A percentile compares a stretch with the other conserved stretches of the same genome.
Conservation (phyloP, 2,329 filamentous ascomycete genomes). For the Aspergillus sp. region DNA sequence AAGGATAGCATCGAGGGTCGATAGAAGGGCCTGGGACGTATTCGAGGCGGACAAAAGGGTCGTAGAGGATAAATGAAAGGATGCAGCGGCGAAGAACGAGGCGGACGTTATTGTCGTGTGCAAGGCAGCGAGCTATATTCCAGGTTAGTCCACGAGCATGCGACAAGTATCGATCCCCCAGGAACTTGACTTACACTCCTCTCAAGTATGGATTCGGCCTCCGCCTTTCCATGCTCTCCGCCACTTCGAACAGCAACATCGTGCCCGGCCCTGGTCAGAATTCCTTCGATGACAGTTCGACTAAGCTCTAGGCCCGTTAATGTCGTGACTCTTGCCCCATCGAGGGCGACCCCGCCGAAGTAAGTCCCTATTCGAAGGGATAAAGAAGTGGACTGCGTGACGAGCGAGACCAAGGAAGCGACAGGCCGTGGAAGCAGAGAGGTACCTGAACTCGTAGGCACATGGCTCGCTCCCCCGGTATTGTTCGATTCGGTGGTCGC, state of each 20-base stretch:
- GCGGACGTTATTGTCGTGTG: slow-evolving; percentile 48
- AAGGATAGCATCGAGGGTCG: slow-evolving; percentile 47
- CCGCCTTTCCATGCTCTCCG: slow-evolving; percentile 45
- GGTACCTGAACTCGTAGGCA: slow-evolving; percentile 28
- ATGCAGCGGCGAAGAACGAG: slow-evolving; percentile 48
- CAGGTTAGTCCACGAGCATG: slow-evolving; percentile 9
- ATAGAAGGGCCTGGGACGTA: slow-evolving; percentile 46
- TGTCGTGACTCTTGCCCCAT: slow-evolving; percentile 45
- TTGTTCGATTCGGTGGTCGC: slow-evolving; percentile 4
- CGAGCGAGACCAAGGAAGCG: slow-evolving; percentile 45
- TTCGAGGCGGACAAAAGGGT: slow-evolving; percentile 44
- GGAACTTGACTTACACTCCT: slow-evolving; percentile 39
- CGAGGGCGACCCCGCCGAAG: slow-evolving; percentile 45
- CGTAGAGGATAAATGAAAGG: slow-evolving; percentile 47
- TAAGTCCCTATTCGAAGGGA: slow-evolving; percentile 45
- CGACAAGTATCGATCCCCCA: background rate
- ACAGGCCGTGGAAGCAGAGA: slow-evolving; percentile 46
- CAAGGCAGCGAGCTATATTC: slow-evolving; percentile 41
- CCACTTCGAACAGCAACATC: slow-evolving; percentile 48
- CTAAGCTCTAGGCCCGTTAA: slow-evolving; percentile 47
- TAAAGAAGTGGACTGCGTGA: slow-evolving; percentile 47
- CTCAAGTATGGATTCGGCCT: slow-evolving; percentile 48
- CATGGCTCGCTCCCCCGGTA: slow-evolving; percentile 20
- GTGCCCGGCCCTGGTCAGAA: slow-evolving; percentile 44
- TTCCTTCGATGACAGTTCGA: slow-evolving; percentile 45